Base-by-base conservation (phyloP, 345 rosid genomes). In the Kandelia obovata region DNA sequence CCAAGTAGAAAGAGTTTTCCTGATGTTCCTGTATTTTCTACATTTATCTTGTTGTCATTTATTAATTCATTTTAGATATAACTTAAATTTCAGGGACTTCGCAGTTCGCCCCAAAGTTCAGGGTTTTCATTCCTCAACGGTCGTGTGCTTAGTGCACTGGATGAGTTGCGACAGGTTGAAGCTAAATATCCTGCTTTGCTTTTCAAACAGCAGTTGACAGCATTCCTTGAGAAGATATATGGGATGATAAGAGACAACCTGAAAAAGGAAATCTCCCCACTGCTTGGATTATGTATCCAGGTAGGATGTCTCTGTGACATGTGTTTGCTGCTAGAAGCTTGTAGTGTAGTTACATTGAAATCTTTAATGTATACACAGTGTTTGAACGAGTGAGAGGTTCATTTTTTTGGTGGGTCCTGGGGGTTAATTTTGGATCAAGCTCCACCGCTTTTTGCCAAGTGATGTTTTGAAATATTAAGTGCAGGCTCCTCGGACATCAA, bases 251-350 rank as follows among this genome's bases (percentile, higher is more conserved):
- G 98, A 77, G 98, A 92, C 82, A 88, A 83, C 76, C 79, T 92
- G 28, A 92, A 90, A 84, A 92, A 90, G 80, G 96, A 92, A 84
- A 90, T 92, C 43, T 87, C 98, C 35, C 96, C 96, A 55, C 74
- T 92, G 71, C 96, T 92, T 67, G 96, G 96, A 25, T 80, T 87
- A 75, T 92, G 98, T 70, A 92, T 92, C 75, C 98, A 92, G 98
- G 98, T 92, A 55, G 49, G 17, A 43, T 43, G 17, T 43, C 49
- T 43, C 19, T 3, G 49, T 15, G 19, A 43, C 17, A 11, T 19
- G 3, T 3, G 4, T 11, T 43, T 43, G 17, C 49, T 3, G 49
- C 4, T 43, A 43, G 49, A 43, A 43, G 49, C 49, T 13, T 43
- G 15, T 39, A 9, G 2, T 11, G 16, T 13, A 37, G 11, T 62